Evolutionary conservation across 495 filamentous ascomycete species (phyloP).

Genomic region (Penicillium steckii): DNA sequence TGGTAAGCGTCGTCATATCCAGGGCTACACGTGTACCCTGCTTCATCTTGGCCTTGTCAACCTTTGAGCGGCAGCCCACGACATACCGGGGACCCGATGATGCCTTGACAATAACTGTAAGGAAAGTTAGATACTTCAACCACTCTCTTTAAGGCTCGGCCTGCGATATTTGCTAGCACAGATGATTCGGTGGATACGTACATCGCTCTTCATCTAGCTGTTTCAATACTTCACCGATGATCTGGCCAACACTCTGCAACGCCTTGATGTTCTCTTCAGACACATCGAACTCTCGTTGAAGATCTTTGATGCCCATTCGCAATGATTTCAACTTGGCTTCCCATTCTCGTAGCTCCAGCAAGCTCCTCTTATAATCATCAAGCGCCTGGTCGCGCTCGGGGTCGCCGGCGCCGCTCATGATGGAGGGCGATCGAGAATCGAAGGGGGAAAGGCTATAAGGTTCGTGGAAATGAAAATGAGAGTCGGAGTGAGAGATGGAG

Average conservation of each 20-base stretch:
- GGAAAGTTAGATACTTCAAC: constrained; percentile 7
- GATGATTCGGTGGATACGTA: constrained; percentile 34
- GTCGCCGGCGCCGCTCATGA: constrained; percentile 51
- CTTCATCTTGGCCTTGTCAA: constrained; percentile 94
- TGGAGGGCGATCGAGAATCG: constrained; percentile 18
- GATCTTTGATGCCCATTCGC: constrained; percentile 88
- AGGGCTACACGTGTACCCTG: constrained; percentile 97
- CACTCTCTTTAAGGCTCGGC: neutral
- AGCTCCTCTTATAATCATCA: constrained; percentile 84
- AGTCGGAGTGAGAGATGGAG: neutral
- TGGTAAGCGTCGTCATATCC: constrained; percentile 99
- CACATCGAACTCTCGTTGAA: constrained; percentile 92
- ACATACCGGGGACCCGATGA: constrained; percentile 98
- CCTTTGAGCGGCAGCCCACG: constrained; percentile 96
- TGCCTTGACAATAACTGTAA: constrained; percentile 75
- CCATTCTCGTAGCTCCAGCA: constrained; percentile 96
- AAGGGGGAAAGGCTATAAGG: constrained; percentile 1
- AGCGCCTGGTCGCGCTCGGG: constrained; percentile 80
- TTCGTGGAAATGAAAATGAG: neutral
- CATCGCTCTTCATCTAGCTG: constrained; percentile 99
- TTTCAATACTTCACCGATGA: constrained; percentile 98
- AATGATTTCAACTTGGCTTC: constrained; percentile 93
- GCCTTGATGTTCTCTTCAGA: constrained; percentile 99
- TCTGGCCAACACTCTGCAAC: constrained; percentile 97
- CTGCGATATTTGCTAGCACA: neutral